phyloP scores from a whole-genome alignment of 2,329 filamentous ascomycete genomes.

The Pseudopyrenochaeta lycopersici region DNA sequence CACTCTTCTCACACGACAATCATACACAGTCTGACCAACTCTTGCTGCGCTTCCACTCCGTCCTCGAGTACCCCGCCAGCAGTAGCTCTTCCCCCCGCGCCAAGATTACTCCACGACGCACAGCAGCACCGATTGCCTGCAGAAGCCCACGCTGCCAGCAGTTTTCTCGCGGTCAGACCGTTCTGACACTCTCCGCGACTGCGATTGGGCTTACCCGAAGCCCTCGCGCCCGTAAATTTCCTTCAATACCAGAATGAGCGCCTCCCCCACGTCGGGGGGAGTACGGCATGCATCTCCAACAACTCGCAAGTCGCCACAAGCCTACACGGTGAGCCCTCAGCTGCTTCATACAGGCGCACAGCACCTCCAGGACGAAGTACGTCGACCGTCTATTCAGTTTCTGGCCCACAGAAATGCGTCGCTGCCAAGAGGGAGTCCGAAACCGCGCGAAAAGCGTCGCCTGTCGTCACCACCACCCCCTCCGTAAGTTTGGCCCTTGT shows the following conservation, averaged over 20 bases:
- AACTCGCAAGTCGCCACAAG: slow-evolving; percentile 25
- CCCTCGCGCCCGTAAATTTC: slow-evolving; percentile 25
- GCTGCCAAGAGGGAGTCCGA: slow-evolving; percentile 44
- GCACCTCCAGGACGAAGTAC: slow-evolving; percentile 35
- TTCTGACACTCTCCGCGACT: slow-evolving; percentile 25
- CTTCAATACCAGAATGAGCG: slow-evolving; percentile 41
- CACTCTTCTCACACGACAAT: slow-evolving; percentile 1
- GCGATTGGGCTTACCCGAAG: slow-evolving; percentile 26
- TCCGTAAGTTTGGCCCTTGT: slow-evolving; percentile 45
- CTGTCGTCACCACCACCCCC: slow-evolving; percentile 53
- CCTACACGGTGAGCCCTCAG: slow-evolving; percentile 34
- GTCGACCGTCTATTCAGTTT: slow-evolving; percentile 52
- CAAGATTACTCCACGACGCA: slow-evolving; percentile 34
- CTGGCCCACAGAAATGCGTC: slow-evolving; percentile 41
- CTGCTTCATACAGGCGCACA: slow-evolving; percentile 29
- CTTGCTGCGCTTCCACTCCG: background rate
- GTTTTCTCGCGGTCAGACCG: slow-evolving; percentile 22
- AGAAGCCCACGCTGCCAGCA: slow-evolving; percentile 36
- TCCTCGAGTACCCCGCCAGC: slow-evolving; percentile 16
- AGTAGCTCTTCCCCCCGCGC: slow-evolving; percentile 40
- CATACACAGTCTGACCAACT: background rate
- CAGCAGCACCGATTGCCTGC: slow-evolving; percentile 34
- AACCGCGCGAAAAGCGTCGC: slow-evolving; percentile 43
- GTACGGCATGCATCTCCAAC: slow-evolving; percentile 40
- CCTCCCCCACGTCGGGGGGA: slow-evolving; percentile 41